Evolutionary conservation across 2,329 filamentous ascomycete species (phyloP), one percentile per base, ranked within the genome.

Genomic region (Aureobasidium sp.): DNA sequence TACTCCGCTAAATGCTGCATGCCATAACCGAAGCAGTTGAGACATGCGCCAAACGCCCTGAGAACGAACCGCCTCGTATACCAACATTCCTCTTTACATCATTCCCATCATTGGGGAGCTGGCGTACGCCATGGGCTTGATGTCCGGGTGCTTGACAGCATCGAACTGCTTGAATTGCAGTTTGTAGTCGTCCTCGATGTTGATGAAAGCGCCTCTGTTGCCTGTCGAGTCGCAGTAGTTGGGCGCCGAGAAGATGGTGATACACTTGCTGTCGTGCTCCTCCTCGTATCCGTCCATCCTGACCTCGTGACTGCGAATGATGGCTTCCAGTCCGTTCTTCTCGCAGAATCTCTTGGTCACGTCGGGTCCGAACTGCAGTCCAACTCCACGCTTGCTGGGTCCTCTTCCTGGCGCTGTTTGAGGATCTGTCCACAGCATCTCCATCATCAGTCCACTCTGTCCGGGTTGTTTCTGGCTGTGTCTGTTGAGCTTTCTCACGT

Each of bases 221-320:
- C 96, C 93, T 0, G 94, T 97, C 69, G 91, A 91, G 74, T 99
- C 94, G 77, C 94, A 99, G 76, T 99, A 99, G 76, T 87, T 96
- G 42, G 94, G 94, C 29, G 94, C 94, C 44, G 93, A 97, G 81
- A 99, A 99, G 68, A 99, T 94, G 51, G 94, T 99, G 69, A 99
- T 97, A 74, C 94, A 99, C 69, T 86, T 87, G 66, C 93, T 94
- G 69, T 94, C 89, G 74, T 99, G 94, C 80, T 99, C 93, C 68
- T 96, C 89, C 74, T 99, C 93, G 72, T 97, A 99, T n/a, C 94
- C 94, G 64, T 94, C 92, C 94, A 99, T 99, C 69, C 94, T 87
- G 31, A 99, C 94, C 75, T 99, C 94, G 78, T 99, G 94, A 71
- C 91, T 96, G 69, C 94, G 88, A 70, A 99, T 99, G 67, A 99